phyloP scores from a whole-genome alignment of 2,329 filamentous ascomycete genomes.

The Colletotrichum abscissum region DNA sequence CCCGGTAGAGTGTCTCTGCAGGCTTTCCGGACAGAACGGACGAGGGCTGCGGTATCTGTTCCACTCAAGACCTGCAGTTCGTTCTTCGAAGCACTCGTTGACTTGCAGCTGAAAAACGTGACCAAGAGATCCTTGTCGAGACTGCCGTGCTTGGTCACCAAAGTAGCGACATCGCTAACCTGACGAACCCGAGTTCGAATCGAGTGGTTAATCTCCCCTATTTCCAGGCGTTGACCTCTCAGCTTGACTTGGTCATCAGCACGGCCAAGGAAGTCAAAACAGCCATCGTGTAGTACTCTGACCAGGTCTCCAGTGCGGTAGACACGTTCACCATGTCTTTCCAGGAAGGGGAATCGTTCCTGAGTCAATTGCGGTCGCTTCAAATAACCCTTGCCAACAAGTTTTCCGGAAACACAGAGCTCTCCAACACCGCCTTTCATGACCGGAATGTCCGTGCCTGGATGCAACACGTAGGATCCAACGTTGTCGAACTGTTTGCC shows the following conservation, averaged over 20 bases:
- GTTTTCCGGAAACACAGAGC: constrained; percentile 85
- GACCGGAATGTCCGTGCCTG: constrained; percentile 77
- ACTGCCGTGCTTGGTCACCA: constrained; percentile 76
- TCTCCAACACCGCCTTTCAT: constrained; percentile 85
- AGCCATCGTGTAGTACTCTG: constrained; percentile 80
- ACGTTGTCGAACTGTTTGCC: constrained; percentile 89
- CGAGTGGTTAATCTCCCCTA: constrained; percentile 89
- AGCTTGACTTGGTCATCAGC: constrained; percentile 94
- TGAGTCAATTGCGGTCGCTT: constrained; percentile 81
- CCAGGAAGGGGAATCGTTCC: constrained; percentile 78
- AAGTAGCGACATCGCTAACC: constrained; percentile 78
- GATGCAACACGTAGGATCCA: constrained; percentile 81
- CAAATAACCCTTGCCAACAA: constrained; percentile 91
- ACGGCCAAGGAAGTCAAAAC: constrained; percentile 88
- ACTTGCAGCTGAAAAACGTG: constrained; percentile 71
- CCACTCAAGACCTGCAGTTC: constrained; percentile 40
- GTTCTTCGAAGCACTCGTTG: neutral
- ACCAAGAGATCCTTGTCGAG: constrained; percentile 87
- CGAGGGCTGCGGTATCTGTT: neutral
- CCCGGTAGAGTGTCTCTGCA: constrained; percentile 78
- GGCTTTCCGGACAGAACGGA: constrained; percentile 51
- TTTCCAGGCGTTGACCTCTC: constrained; percentile 87
- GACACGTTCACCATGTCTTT: constrained; percentile 68
- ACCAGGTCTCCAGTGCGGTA: constrained; percentile 94
- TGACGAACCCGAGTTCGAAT: constrained; percentile 70